These are phyloP conservation scores for Gossypium raimondii DNA, from an alignment of 345 rosid genomes.

Conservation along the genomic window DNA sequence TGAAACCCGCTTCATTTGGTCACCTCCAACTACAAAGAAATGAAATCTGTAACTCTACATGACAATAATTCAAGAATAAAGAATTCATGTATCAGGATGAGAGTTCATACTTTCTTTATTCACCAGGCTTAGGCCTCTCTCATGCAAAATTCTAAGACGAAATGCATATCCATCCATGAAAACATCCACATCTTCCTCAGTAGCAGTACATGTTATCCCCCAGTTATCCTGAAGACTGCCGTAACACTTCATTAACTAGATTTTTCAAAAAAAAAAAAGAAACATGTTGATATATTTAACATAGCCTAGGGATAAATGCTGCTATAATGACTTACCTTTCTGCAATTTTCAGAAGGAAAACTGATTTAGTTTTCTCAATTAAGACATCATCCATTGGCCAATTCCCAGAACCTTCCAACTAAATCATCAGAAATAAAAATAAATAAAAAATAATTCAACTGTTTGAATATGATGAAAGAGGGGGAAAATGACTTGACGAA, in stretches of 20 bases:
- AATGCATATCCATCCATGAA: constrained; percentile 76
- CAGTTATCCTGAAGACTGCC: constrained; percentile 64
- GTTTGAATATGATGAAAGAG: constrained; percentile 4
- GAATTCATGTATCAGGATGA: constrained; percentile 21
- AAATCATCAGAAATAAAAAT: constrained; percentile 22
- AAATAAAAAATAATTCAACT: not conserved
- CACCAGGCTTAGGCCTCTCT: constrained; percentile 80
- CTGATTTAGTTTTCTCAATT: constrained; percentile 82
- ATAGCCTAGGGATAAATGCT: constrained; percentile 15
- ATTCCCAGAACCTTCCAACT: constrained; percentile 97
- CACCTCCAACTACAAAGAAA: constrained; percentile 45
- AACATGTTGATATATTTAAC: not conserved
- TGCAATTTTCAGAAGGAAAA: constrained; percentile 85
- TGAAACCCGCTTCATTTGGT: constrained; percentile 50
- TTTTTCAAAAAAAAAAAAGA: not conserved
- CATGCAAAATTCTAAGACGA: constrained; percentile 79
- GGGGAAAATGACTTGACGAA: not conserved
- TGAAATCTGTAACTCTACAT: constrained; percentile 18
- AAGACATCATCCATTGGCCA: constrained; percentile 91
- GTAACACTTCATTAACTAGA: constrained; percentile 21
- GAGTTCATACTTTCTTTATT: constrained; percentile 62
- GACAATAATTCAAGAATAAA: constrained; percentile 12
- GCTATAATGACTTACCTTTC: constrained; percentile 52
- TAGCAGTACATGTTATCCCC: constrained; percentile 66
- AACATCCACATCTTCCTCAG: constrained; percentile 72